phyloP scores from a whole-genome alignment of 805 yeast species.

The Zygotorulaspora chibaensis region DNA sequence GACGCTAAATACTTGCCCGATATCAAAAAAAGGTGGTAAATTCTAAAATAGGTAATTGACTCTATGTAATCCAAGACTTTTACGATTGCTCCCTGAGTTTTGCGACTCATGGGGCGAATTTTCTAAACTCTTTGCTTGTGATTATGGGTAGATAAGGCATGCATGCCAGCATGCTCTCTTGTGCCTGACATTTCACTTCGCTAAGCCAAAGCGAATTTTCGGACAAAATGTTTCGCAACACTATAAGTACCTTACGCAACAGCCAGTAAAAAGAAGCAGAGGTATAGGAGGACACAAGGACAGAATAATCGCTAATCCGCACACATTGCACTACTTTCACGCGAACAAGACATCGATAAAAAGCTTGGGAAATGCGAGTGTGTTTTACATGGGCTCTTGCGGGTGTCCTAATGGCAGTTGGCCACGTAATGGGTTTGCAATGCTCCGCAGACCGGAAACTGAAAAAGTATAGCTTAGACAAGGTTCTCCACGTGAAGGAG shows the following conservation, averaged over 20 bases:
- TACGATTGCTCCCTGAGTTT: no score
- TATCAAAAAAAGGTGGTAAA: no score
- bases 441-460: constrained; percentile 4
- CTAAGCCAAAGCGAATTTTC: background rate
- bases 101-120: no score
- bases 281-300: background rate
- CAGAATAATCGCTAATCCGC: background rate
- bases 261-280: background rate
- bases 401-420: background rate
- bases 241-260: background rate
- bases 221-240: background rate
- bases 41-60: no score
- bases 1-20: background rate
- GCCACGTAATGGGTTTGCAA: background rate
- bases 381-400: background rate
- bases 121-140: no score
- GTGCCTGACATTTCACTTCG: no score
- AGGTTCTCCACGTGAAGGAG: constrained; percentile 1
- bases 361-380: background rate
- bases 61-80: no score
- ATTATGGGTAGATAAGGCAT: background rate
- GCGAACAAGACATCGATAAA: no score
- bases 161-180: no score
- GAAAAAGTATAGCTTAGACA: constrained; percentile 22
- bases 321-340: no score